phyloP scores from a whole-genome alignment of 2,329 filamentous ascomycete genomes.

The Davidsoniella eucalypti region DNA sequence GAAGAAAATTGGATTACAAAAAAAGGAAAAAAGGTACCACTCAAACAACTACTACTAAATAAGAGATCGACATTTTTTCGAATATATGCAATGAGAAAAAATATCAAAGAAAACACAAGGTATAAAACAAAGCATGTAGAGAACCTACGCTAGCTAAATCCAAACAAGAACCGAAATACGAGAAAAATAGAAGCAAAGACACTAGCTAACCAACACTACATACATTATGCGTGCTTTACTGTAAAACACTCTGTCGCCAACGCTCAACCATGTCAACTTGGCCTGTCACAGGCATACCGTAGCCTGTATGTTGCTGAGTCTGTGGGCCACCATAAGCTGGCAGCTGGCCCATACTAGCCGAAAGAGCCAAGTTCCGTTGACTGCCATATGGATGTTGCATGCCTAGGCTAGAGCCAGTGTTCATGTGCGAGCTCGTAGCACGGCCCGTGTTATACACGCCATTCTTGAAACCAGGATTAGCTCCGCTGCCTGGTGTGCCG shows the following conservation, averaged over 20 bases:
- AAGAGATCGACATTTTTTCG: neutral
- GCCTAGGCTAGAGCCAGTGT: too few species aligned
- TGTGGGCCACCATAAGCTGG: neutral
- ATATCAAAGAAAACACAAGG: neutral
- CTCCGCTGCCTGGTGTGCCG: conserved; percentile 20
- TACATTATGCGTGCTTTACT: neutral
- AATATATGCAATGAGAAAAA: neutral
- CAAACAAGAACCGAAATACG: neutral
- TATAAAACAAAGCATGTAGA: neutral
- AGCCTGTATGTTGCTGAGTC: conserved; percentile 3
- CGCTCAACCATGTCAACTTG: conserved; percentile 23
- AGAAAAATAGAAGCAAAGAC: neutral
- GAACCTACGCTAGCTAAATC: neutral
- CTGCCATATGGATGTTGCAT: neutral
- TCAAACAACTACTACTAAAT: neutral
- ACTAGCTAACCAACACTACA: neutral
- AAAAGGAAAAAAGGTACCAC: too few species aligned
- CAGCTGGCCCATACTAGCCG: conserved; percentile 10
- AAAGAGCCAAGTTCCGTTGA: conserved; percentile 19
- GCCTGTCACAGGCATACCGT: conserved; percentile 10
- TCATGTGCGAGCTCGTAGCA: conserved; percentile 16
- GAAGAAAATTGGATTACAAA: too few species aligned
- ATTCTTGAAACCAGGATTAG: conserved; percentile 26
- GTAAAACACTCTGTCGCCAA: conserved; percentile 26
- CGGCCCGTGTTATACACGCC: conserved; percentile 40